These are phyloP conservation scores for Brassica juncea DNA, from an alignment of 345 rosid species.

Conservation along the genomic window DNA sequence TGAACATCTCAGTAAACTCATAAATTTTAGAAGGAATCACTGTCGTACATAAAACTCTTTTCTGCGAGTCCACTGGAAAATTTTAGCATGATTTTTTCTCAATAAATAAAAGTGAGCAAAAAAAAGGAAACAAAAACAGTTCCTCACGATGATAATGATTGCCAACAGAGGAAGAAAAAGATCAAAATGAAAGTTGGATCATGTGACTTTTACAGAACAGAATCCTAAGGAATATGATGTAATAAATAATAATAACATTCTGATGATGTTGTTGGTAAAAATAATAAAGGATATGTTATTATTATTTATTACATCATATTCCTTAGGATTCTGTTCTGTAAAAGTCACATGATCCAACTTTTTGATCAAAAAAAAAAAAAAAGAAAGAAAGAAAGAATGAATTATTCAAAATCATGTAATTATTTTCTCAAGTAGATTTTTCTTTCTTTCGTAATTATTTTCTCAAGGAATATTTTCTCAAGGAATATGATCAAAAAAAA, in stretches of 20 bases:
- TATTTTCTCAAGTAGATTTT: too few relatives aligned
- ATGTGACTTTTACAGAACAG: slow-evolving; percentile 45
- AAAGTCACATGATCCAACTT: slow-evolving; percentile 47
- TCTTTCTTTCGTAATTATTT: too few relatives aligned
- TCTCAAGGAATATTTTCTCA: too few relatives aligned
- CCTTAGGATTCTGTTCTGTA: slow-evolving; percentile 44
- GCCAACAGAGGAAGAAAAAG: slow-evolving; percentile 40
- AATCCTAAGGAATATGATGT: slow-evolving; percentile 42
- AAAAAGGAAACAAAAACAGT: background rate
- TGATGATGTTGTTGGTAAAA: slow-evolving; percentile 35
- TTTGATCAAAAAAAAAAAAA: too few relatives aligned
- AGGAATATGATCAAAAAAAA: too few relatives aligned
- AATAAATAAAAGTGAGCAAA: background rate
- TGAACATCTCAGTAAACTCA: slow-evolving; percentile 20
- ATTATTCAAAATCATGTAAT: too few relatives aligned
- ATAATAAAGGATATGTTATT: slow-evolving; percentile 24
- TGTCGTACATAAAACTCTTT: slow-evolving; percentile 11
- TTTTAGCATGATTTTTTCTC: slow-evolving; percentile 22
- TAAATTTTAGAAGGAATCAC: background rate
- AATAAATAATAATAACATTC: slow-evolving; percentile 17
- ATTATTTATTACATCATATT: slow-evolving; percentile 31
- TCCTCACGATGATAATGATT: slow-evolving; percentile 40
- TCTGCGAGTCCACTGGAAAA: slow-evolving; percentile 21
- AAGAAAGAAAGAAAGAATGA: too few relatives aligned
- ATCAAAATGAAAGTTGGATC: slow-evolving; percentile 41